Conservation (phyloP, 148 eudicot genomes). For the Hydrangea macrophylla region DNA sequence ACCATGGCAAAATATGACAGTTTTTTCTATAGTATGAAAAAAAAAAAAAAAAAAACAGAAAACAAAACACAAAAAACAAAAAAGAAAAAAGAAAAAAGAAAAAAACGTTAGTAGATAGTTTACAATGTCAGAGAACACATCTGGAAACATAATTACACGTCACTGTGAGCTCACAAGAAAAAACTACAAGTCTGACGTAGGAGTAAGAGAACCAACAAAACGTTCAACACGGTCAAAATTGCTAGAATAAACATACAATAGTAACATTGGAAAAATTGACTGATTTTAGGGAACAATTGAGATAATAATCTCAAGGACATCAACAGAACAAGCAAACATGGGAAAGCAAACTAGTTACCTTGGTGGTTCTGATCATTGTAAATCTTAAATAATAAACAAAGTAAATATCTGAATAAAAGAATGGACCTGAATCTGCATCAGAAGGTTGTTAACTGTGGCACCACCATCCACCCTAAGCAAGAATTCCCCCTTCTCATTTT, state of each 20-base stretch:
- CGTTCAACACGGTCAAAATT: neutral
- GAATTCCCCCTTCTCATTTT: conserved; percentile 72
- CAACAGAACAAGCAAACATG: neutral
- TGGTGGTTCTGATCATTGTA: neutral
- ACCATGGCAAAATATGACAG: no score
- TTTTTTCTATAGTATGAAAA: no score
- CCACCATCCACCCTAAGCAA: conserved; percentile 97
- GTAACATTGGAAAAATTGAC: neutral
- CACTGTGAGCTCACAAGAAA: no score
- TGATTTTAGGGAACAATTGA: neutral
- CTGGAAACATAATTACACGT: no score
- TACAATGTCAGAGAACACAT: no score
- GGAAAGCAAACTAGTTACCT: neutral
- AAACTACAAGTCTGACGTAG: no score
- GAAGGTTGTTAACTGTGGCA: conserved; percentile 79
- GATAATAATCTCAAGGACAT: neutral
- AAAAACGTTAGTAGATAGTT: no score
- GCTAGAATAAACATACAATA: no score
- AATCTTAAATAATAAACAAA: neutral
- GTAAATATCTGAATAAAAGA: neutral
- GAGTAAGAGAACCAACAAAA: neutral
- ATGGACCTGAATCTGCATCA: conserved; percentile 92
- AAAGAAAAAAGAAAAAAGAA: no score
- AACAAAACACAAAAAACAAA: no score
- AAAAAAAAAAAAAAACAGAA: no score